Conservation (phyloP, 169 alveolate species). For the Cryptosporidium ryanae region DNA sequence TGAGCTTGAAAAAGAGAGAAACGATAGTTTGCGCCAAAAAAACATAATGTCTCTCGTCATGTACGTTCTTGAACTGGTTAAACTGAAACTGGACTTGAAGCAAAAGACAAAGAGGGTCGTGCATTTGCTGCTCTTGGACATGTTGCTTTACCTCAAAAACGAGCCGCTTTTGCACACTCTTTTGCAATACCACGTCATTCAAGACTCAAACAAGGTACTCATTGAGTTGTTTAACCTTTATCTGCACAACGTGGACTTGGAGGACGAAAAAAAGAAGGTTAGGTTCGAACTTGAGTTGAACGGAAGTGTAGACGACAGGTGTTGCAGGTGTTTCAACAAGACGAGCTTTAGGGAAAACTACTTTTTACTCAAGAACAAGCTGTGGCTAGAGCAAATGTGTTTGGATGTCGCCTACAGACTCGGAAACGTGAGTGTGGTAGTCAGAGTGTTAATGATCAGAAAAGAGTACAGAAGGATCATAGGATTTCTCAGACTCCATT, state of each 20-base stretch:
- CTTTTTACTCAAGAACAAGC: conserved; percentile 7
- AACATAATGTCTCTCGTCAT: conserved; percentile 1
- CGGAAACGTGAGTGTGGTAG: conserved; percentile 8
- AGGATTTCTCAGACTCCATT: conserved; percentile 3
- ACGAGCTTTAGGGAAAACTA: background rate
- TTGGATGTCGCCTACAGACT: conserved; percentile 50
- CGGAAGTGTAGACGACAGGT: background rate
- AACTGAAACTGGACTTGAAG: conserved; percentile 25
- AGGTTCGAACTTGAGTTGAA: background rate
- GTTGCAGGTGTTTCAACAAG: background rate
- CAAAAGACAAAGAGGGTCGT: background rate
- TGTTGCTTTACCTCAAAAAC: conserved; percentile 1
- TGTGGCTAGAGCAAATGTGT: conserved; percentile 60
- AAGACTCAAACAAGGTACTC: conserved; percentile 18
- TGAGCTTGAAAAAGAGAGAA: background rate
- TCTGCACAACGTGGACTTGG: conserved; percentile 3
- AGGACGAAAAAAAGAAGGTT: background rate
- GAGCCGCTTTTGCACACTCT: conserved; percentile 23
- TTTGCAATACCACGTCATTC: conserved; percentile 52
- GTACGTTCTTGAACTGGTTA: conserved; percentile 13
- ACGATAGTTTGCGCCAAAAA: background rate
- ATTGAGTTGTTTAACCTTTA: conserved; percentile 14
- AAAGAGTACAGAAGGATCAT: conserved; percentile 61
- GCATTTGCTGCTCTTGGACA: conserved; percentile 4
- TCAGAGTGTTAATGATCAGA: conserved; percentile 5